Percentiles rank a stretch among this genome's conserved stretches.
phyloP scores from a whole-genome alignment of 176 grass and related monocot species.

The Pharus latifolius region DNA sequence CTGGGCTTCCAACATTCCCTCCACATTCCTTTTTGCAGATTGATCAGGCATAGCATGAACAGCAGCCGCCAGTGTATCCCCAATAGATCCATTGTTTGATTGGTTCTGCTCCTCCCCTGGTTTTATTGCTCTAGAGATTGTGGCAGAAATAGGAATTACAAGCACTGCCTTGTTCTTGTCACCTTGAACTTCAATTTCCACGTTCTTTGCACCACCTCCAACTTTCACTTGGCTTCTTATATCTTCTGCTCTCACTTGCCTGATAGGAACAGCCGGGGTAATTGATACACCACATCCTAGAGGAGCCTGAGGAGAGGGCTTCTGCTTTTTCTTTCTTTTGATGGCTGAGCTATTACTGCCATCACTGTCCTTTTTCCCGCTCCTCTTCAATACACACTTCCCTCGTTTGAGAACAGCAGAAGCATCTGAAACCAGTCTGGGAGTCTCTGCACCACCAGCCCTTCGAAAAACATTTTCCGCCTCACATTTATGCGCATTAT shows the following conservation, averaged over 20 bases:
- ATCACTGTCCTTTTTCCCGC: conserved; percentile 18
- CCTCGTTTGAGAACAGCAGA: not conserved
- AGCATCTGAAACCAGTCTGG: not conserved
- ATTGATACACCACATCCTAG: not conserved
- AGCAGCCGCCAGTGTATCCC: not conserved
- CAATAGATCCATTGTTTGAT: not conserved
- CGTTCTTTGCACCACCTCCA: not conserved
- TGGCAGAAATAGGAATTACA: conserved; percentile 1
- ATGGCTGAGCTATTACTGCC: not conserved
- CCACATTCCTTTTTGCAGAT: not conserved
- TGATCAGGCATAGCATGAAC: not conserved
- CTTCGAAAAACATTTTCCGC: not conserved
- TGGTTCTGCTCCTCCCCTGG: not conserved
- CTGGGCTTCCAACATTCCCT: not conserved
- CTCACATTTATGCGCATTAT: not conserved
- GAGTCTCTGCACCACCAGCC: not conserved
- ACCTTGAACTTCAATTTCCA: not conserved
- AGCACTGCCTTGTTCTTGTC: not conserved
- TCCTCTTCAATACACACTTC: conserved; percentile 10
- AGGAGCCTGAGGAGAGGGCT: not conserved
- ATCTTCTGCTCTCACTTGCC: conserved; percentile 26
- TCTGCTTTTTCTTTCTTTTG: conserved; percentile 20
- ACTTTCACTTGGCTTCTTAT: not conserved
- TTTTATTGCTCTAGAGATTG: not conserved
- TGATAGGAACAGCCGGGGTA: conserved; percentile 37